Evolutionary conservation across 768 basidiomycete genomes (phyloP).

Genomic region (Phylloporus sp.): DNA sequence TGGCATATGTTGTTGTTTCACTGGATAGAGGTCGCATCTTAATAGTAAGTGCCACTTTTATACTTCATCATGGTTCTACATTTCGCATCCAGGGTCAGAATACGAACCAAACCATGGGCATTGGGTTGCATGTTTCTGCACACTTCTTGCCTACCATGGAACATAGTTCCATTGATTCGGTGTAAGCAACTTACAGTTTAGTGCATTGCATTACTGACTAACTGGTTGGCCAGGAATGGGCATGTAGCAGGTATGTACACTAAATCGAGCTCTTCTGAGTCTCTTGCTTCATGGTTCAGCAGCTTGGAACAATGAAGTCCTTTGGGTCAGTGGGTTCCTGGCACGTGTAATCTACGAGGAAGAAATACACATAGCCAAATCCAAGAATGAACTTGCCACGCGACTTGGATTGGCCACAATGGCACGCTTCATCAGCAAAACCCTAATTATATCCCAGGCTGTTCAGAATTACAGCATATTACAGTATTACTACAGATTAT

Average conservation of each 20-base stretch:
- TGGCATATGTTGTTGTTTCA: not conserved
- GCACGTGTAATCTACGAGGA: constrained; percentile 79
- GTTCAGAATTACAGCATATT: too few species aligned
- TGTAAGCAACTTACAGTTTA: constrained; percentile 41
- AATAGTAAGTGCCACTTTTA: constrained; percentile 3
- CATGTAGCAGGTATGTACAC: constrained; percentile 60
- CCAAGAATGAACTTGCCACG: not conserved
- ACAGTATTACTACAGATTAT: too few species aligned
- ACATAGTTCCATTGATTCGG: constrained; percentile 83
- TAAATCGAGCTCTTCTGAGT: not conserved
- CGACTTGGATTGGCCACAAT: constrained; percentile 59
- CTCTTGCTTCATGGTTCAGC: not conserved
- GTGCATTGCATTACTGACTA: not conserved
- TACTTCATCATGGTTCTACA: not conserved
- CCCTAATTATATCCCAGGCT: too few species aligned
- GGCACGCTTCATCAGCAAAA: too few species aligned
- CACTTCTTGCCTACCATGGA: constrained; percentile 95
- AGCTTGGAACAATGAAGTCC: constrained; percentile 90
- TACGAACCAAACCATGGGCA: constrained; percentile 86
- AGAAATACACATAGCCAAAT: constrained; percentile 44
- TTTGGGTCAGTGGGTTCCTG: constrained; percentile 77
- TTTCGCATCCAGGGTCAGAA: constrained; percentile 61
- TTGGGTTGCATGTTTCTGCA: constrained; percentile 57
- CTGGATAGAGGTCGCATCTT: constrained; percentile 11
- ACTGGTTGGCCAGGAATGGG: constrained; percentile 54